Evolutionary conservation across 305 asterid species (phyloP), one percentile per base, ranked within the genome.

Genomic region (Fraxinus xanthoxyloides): DNA sequence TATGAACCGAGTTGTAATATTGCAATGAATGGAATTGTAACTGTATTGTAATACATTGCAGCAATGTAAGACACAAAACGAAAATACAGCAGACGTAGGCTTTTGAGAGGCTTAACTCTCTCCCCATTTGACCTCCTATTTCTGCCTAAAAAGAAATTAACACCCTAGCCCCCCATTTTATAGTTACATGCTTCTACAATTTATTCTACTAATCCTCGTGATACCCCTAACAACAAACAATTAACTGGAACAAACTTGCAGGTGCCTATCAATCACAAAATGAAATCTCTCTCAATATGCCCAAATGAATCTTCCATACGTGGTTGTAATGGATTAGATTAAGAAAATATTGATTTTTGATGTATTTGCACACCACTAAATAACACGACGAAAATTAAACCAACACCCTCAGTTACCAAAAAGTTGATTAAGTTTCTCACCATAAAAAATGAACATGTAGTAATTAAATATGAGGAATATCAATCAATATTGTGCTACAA

Each of bases 221-320:
- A 51, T 51, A 51, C 23, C 61, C 61, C 61, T 17, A 5, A 51
- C 19, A 51, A 17, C 61, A 15, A 48, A 48, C 61, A 48, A 48
- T 48, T 48, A 48, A 17, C 21, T 48, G 21, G 23, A 17, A 5
- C 61, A 51, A 54, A n/a, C 24, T 5, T 54, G 63, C 63, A 54
- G 63, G 9, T 54, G 63, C 63, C 24, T 54, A 54, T 54, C 61
- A 54, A 38, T 31, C 46, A 40, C 30, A 79, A 79, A 28, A 51
- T 61, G n/a, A 72, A 76, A 70, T 70, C 63, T 76, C n/a, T 40
- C 67, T 54, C 78, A 63, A 61, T 43, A 73, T 17, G 38, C 61
- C 3, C 23, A 61, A 51, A 40, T 21, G 35, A 3, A 7, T 76
- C 69, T 74, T 65, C 63, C 36, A 82, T 46, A 26, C 26, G 74